These are phyloP conservation scores for Curvularia sp. DNA, from an alignment of 2,329 filamentous ascomycete species.

Conservation along the genomic window DNA sequence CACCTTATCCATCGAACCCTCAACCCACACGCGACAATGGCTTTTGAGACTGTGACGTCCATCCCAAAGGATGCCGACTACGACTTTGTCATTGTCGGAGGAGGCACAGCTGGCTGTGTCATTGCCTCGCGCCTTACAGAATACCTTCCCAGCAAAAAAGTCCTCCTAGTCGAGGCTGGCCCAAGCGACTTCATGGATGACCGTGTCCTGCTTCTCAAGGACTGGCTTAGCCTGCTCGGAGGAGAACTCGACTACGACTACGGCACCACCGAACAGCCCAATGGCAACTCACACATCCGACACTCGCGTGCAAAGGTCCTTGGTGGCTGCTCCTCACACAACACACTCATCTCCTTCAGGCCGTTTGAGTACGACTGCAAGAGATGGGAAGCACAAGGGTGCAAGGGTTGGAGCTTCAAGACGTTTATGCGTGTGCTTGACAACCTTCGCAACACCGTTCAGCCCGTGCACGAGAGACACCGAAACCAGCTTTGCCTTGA, in stretches of 20 bases:
- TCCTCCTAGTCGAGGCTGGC: constrained; percentile 86
- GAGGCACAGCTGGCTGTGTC: constrained; percentile 86
- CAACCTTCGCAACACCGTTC: constrained; percentile 86
- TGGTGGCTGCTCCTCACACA: constrained; percentile 91
- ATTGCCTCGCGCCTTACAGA: constrained; percentile 80
- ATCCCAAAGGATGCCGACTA: constrained; percentile 70
- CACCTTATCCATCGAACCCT: constrained; percentile 2
- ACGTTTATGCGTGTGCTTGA: constrained; percentile 82
- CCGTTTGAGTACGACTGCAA: constrained; percentile 89
- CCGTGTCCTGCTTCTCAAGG: constrained; percentile 82
- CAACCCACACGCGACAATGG: constrained; percentile 32
- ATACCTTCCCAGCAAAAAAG: constrained; percentile 81
- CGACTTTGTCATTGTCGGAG: constrained; percentile 86
- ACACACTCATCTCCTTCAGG: constrained; percentile 91
- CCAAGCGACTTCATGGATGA: constrained; percentile 90
- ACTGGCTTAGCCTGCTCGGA: constrained; percentile 85
- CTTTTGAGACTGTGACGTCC: constrained; percentile 62
- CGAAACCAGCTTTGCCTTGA: constrained; percentile 91
- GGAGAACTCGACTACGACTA: constrained; percentile 92
- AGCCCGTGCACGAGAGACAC: constrained; percentile 84
- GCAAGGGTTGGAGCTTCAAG: constrained; percentile 85
- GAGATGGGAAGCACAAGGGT: constrained; percentile 82
- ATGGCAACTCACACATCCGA: constrained; percentile 88
- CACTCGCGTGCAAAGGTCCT: constrained; percentile 93
- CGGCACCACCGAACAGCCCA: constrained; percentile 86